Base-by-base conservation (phyloP, 106 monocot genomes). In the Acanthochlamys bracteata region DNA sequence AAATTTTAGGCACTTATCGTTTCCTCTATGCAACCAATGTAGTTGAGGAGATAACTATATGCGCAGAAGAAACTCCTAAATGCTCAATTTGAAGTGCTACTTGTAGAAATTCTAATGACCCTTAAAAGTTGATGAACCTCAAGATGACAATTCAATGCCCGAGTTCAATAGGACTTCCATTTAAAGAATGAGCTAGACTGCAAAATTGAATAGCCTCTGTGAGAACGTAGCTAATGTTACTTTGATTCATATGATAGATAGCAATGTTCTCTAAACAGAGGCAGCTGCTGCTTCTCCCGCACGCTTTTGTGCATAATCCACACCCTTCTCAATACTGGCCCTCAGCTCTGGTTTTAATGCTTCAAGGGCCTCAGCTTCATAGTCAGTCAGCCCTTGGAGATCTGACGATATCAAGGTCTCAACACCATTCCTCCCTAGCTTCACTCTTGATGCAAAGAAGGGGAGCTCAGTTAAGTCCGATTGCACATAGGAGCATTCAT, bases 271-370 rank as follows among this genome's bases (percentile, higher is more conserved):
- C 24, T 12, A 27, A 16, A 1, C 19, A 7, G 61, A 82, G 43
- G 66, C 66, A 25, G 70, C 60, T 24, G 75, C 79, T 27, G 78
- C 42, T 4, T 59, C 66, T n/a, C 59, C 55, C 13, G 54, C 25
- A 42, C 74, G 67, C 60, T 80, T 82, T 60, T 75, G 75, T 0
- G 39, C 78, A 64, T 82, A 86, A 10, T 53, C 65, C 3, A 82
- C 24, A 26, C 86, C 86, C 66, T 86, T 86, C 66, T 86, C 86
- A 33, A 86, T 81, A 55, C 81, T 81, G 39, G 65, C 72, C 76
- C 61, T 81, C 65, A 81, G 56, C 73, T 81, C 81, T 46, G 57
- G 55, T 73, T 86, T 82, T 14, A 86, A 60, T 2, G 72, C 78
- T 39, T 86, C 86, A 10, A 86, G 68, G 13, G 66, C 75, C 49